Base-by-base conservation (phyloP, 805 yeast species). In the Metschnikowia henanensis region DNA sequence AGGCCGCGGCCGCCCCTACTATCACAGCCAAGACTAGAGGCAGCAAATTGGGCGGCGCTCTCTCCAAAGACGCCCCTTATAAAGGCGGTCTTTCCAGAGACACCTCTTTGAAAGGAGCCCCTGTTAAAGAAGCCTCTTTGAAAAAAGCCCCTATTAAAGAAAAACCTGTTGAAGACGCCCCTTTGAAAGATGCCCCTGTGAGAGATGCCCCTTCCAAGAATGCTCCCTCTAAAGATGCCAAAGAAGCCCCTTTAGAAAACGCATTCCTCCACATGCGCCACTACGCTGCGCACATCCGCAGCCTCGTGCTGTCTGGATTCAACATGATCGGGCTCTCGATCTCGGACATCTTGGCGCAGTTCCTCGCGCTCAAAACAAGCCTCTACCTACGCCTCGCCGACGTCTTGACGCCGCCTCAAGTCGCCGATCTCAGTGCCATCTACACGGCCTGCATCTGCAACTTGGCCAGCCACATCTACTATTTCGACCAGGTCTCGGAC, bases 261-360 rank as follows among this genome's bases (percentile, higher is more conserved):
- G 45, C 47, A 28, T 57, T 45, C 49, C 41, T 44, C 22, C 44
- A 53, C 10, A 77, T 75, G 56, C 53, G 60, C n/a, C 66, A 68
- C 25, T 64, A 72, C 30, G 68, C 83, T 21, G 62, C 64, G 36
- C 60, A 76, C 42, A 68, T 81, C 6, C 65, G 81, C 8, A 82
- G 83, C 10, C 65, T 89, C 22, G 69, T 91, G n/a, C 74, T 84
- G 1, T 83, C 94, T 0, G 82, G 83, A 30, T 88, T 88, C 32
- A 88, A 85, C 60, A 80, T 92, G 75, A 84, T 90, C 49, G 97
- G 97, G 0, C 68, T 94, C 35, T 85, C 96, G 9, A 86, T 90
- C 5, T 72, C 89, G 29, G 98, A 91, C 60, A 76, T 87, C 30
- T 73, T 86, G 59, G 79, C 82, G 48, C 80, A 76, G 43, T 58